Conservation (phyloP, 257 asterid genomes). For the Scutellaria galericulata region DNA sequence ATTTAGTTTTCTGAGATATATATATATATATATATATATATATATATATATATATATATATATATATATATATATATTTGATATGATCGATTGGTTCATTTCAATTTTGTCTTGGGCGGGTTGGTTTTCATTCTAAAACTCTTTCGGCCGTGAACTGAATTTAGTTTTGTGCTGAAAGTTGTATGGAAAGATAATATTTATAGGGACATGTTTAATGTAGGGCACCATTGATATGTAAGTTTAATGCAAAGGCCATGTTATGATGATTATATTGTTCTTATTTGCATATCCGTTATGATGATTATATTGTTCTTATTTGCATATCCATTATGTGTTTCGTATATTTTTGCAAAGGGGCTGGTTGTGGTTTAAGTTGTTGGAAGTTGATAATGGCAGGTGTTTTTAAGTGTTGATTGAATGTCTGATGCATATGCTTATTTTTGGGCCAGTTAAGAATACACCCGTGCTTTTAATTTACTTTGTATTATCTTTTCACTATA, state of each 20-base stretch:
- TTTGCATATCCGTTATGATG: neutral
- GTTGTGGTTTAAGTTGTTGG: constrained; percentile 1
- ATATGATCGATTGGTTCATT: neutral
- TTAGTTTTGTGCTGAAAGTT: neutral
- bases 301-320: neutral
- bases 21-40: too few species aligned
- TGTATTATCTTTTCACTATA: constrained; percentile 7
- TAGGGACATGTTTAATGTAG: neutral
- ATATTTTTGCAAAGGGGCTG: neutral
- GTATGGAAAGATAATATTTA: neutral
- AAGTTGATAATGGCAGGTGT: neutral
- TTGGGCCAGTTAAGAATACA: neutral
- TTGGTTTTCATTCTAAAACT: constrained; percentile 8
- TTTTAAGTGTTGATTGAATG: neutral
- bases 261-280: neutral
- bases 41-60: too few species aligned
- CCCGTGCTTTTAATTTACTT: neutral
- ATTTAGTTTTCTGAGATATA: neutral
- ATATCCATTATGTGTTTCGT: neutral
- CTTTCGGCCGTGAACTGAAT: neutral
- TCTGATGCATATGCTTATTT: neutral
- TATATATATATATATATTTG: too few species aligned
- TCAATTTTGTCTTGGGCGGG: neutral
- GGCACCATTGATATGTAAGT: neutral
- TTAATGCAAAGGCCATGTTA: neutral